These are phyloP conservation scores for Ganoderma meredithae DNA, from an alignment of 1,284 basidiomycete species.

Conservation along the genomic window DNA sequence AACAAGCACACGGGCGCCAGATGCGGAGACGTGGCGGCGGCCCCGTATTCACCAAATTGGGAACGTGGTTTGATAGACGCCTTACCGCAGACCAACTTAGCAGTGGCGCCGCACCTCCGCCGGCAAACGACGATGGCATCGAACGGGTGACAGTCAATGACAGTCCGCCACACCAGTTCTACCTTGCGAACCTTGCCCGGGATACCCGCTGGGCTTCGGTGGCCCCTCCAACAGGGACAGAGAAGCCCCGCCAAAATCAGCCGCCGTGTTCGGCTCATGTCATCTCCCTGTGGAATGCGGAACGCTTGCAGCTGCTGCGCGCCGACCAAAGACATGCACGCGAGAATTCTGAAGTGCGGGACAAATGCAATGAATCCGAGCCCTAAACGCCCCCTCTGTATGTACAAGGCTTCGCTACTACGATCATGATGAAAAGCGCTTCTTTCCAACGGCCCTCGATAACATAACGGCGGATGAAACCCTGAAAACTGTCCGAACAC, in stretches of 20 bases:
- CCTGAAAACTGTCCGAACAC: neutral
- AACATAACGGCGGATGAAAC: neutral
- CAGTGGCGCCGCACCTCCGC: neutral
- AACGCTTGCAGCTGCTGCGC: neutral
- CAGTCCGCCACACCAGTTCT: neutral
- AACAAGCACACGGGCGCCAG: neutral
- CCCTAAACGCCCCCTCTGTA: neutral
- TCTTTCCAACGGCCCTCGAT: neutral
- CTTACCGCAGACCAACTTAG: neutral
- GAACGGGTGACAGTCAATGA: neutral
- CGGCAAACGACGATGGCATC: neutral
- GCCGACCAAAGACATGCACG: neutral
- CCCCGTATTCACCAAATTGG: neutral
- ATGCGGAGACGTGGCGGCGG: neutral
- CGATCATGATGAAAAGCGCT: neutral
- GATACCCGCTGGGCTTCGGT: neutral
- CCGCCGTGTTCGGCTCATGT: neutral
- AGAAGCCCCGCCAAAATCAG: neutral
- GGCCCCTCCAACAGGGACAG: neutral
- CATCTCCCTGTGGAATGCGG: neutral
- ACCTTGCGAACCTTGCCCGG: neutral
- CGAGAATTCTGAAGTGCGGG: neutral
- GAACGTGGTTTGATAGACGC: conserved; percentile 5
- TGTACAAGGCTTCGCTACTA: neutral
- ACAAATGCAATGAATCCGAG: neutral